These are phyloP conservation scores for Fusarium brevicatenulatum DNA, from an alignment of 2,329 filamentous ascomycete species.

Conservation along the genomic window DNA sequence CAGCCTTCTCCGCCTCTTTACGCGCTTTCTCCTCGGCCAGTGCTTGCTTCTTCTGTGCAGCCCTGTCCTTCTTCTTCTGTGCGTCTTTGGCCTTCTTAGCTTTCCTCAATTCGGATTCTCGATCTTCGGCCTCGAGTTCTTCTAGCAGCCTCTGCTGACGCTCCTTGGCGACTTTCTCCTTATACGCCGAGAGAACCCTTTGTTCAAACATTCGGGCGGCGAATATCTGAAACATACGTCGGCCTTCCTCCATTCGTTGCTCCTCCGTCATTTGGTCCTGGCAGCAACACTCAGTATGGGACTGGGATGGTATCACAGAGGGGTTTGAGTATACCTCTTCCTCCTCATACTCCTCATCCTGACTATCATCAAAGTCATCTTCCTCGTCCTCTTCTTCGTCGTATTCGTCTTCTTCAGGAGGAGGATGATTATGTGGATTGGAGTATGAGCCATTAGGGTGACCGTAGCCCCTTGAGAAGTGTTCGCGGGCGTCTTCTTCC, in stretches of 20 bases:
- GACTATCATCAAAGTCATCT: slow-evolving; percentile 70
- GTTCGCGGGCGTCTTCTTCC: slow-evolving; percentile 82
- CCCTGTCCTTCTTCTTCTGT: slow-evolving; percentile 95
- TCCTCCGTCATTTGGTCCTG: slow-evolving; percentile 98
- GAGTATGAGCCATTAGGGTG: slow-evolving; percentile 70
- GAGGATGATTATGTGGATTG: slow-evolving; percentile 75
- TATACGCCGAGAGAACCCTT: slow-evolving; percentile 94
- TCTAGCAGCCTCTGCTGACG: slow-evolving; percentile 90
- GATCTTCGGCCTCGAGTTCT: slow-evolving; percentile 87
- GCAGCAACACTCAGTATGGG: slow-evolving; percentile 58
- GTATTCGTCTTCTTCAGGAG: slow-evolving; percentile 80
- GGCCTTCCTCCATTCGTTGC: slow-evolving; percentile 98
- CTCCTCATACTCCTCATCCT: slow-evolving; percentile 77
- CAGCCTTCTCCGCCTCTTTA: slow-evolving; percentile 88
- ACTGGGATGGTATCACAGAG: slow-evolving; percentile 52
- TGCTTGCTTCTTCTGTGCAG: slow-evolving; percentile 85
- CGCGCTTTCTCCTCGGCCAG: slow-evolving; percentile 91
- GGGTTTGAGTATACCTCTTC: slow-evolving; percentile 74
- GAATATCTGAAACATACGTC: slow-evolving; percentile 99
- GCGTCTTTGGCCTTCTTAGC: slow-evolving; percentile 95
- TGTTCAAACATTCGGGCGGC: slow-evolving; percentile 99
- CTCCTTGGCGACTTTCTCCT: slow-evolving; percentile 94
- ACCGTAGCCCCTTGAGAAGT: slow-evolving; percentile 68
- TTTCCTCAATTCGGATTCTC: slow-evolving; percentile 79
- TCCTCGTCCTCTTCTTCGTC: slow-evolving; percentile 73